Evolutionary conservation across 495 filamentous ascomycete species (phyloP).

Genomic region (Pyrenula massariospora): DNA sequence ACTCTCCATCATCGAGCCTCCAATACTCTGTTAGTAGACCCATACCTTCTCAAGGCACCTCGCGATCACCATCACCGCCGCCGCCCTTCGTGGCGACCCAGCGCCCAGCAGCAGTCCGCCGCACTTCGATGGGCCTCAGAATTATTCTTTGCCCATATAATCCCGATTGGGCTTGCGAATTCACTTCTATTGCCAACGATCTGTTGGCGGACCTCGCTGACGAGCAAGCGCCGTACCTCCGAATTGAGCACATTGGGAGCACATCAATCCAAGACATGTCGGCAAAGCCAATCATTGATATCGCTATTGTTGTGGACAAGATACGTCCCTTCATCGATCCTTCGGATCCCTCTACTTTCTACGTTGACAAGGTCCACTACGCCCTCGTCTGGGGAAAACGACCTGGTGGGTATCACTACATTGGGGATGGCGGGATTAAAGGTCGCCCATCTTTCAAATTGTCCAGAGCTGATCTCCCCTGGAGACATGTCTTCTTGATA

Average conservation of each 20-base stretch:
- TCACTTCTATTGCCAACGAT: neutral
- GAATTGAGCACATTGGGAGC: slow-evolving; percentile 7
- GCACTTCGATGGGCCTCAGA: too few relatives aligned
- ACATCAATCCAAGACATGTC: slow-evolving; percentile 2
- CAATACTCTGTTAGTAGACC: too few relatives aligned
- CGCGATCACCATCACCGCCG: too few relatives aligned
- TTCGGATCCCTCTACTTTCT: neutral
- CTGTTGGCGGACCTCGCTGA: slow-evolving; percentile 1
- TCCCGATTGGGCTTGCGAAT: neutral
- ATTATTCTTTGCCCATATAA: neutral
- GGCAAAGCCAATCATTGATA: slow-evolving; percentile 5
- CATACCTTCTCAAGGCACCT: too few relatives aligned
- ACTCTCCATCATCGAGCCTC: too few relatives aligned
- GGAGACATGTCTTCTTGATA: neutral
- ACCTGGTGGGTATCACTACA: slow-evolving; percentile 5
- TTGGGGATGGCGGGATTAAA: slow-evolving; percentile 6
- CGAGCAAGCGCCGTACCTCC: neutral
- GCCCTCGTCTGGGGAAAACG: neutral
- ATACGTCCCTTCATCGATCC: neutral
- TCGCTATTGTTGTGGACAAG: slow-evolving; percentile 1
- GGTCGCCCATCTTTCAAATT: neutral
- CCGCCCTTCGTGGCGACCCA: too few relatives aligned
- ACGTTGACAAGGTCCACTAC: neutral
- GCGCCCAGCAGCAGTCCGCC: too few relatives aligned
- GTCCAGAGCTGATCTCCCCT: neutral